A percentile compares a stretch with the other conserved stretches of the same genome.
Evolutionary conservation across 1,139 yeast species (phyloP).

Genomic region (Casaregolazyma lundiana): DNA sequence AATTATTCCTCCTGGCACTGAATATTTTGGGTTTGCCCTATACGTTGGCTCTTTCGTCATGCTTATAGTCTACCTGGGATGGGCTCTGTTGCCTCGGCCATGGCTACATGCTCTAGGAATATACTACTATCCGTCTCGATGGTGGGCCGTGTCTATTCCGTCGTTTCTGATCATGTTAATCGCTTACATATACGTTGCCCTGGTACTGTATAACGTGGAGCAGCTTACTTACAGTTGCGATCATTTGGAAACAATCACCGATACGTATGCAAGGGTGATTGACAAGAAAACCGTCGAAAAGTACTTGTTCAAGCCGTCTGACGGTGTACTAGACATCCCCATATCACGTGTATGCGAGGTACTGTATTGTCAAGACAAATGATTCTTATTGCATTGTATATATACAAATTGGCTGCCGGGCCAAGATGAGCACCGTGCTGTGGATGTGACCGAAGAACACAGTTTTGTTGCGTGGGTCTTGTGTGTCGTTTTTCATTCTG

Average conservation of each 20-base stretch:
- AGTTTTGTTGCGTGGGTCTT: too few relatives aligned
- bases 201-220: slow-evolving; percentile 71
- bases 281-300: slow-evolving; percentile 19
- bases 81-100: slow-evolving; percentile 65
- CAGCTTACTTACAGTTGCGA: slow-evolving; percentile 56
- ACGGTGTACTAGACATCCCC: slow-evolving; percentile 84
- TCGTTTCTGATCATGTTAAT: slow-evolving; percentile 62
- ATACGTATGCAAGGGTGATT: slow-evolving; percentile 56
- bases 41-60: slow-evolving; percentile 56
- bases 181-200: slow-evolving; percentile 65
- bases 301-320: slow-evolving; percentile 53
- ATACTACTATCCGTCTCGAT: slow-evolving; percentile 74
- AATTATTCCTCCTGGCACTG: slow-evolving; percentile 61
- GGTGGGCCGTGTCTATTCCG: slow-evolving; percentile 84
- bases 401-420: not conserved
- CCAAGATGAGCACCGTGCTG: too few relatives aligned
- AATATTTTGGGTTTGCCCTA: slow-evolving; percentile 78
- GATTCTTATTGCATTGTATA: not conserved
- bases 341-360: slow-evolving; percentile 65
- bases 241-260: slow-evolving; percentile 62
- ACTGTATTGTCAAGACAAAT: slow-evolving; percentile 40
- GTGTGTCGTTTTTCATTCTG: too few relatives aligned
- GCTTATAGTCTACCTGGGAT: slow-evolving; percentile 51
- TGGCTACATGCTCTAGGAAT: slow-evolving; percentile 52
- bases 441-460: too few relatives aligned